A percentile compares a stretch with the other conserved stretches of the same genome.
Conservation (phyloP, 768 basidiomycete species). For the Baorangia bicolor region DNA sequence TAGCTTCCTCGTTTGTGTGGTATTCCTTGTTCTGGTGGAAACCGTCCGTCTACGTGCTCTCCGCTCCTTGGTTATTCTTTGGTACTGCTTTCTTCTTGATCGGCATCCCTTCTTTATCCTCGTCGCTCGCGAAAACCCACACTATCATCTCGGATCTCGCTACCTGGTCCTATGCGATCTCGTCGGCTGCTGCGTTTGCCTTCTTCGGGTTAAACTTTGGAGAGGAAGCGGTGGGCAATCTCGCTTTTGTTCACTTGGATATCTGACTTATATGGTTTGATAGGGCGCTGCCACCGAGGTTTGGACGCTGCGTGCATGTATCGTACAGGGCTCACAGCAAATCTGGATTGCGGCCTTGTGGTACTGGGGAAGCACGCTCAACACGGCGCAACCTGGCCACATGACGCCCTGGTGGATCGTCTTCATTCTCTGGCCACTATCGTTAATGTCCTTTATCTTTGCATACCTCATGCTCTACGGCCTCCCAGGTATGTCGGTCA, state of each 20-base stretch:
- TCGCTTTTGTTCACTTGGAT: background rate
- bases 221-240: constrained; percentile 77
- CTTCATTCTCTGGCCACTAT: constrained; percentile 77
- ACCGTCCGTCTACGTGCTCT: constrained; percentile 85
- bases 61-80: constrained; percentile 90
- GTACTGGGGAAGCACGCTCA: constrained; percentile 91
- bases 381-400: constrained; percentile 48
- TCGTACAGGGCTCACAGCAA: constrained; percentile 94
- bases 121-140: constrained; percentile 58
- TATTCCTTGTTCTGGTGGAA: constrained; percentile 85
- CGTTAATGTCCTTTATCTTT: constrained; percentile 72
- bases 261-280: constrained; percentile 4
- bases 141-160: constrained; percentile 71
- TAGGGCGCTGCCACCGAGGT: constrained; percentile 93
- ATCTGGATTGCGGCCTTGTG: constrained; percentile 94
- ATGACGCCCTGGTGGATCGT: constrained; percentile 84
- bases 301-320: constrained; percentile 87
- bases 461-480: constrained; percentile 84
- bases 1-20: constrained; percentile 85
- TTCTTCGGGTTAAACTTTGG: constrained; percentile 98
- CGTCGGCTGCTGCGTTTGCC: constrained; percentile 88
- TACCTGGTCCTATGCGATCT: constrained; percentile 89
- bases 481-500: constrained; percentile 62
- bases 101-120: constrained; percentile 75
- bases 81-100: constrained; percentile 90